These are phyloP conservation scores for Ascochyta rabiei DNA, from an alignment of 2,329 filamentous ascomycete genomes.

Conservation along the genomic window DNA sequence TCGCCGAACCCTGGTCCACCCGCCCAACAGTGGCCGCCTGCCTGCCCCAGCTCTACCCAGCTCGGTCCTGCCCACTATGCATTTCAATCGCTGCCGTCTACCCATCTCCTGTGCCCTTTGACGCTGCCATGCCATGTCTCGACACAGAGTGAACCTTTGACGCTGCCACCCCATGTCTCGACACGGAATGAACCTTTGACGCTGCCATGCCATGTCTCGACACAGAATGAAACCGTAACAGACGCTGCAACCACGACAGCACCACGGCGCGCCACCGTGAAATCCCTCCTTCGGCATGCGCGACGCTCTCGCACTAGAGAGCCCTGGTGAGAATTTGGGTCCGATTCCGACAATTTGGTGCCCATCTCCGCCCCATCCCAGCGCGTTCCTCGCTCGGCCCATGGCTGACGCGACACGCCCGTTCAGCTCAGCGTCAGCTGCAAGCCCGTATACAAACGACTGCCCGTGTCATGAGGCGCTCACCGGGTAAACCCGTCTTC, in stretches of 20 bases:
- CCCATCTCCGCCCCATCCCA: constrained; percentile 27
- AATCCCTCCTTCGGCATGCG: constrained; percentile 19
- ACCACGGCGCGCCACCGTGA: neutral
- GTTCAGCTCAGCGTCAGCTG: constrained; percentile 17
- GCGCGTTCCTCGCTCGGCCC: constrained; percentile 16
- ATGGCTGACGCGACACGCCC: constrained; percentile 30
- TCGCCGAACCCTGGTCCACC: constrained; percentile 9
- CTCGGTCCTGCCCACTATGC: neutral
- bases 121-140: constrained; percentile 11
- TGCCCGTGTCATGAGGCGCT: constrained; percentile 16
- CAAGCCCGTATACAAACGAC: constrained; percentile 17
- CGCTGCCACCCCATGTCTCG: constrained; percentile 13
- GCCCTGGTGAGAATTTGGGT: constrained; percentile 18
- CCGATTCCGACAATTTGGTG: constrained; percentile 12
- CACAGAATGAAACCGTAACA: constrained; percentile 14
- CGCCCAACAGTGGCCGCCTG: constrained; percentile 14
- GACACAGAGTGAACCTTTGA: constrained; percentile 10
- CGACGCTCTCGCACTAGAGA: constrained; percentile 19
- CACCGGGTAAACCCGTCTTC: constrained; percentile 10
- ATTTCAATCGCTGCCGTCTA: constrained; percentile 7
- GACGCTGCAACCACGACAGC: constrained; percentile 11
- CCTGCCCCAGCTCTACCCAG: constrained; percentile 18
- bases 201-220: constrained; percentile 10
- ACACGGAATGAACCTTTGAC: constrained; percentile 10
- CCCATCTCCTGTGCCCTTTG: constrained; percentile 10